These are phyloP conservation scores for Penicillium cataractarum DNA, from an alignment of 495 filamentous ascomycete genomes.

Conservation along the genomic window DNA sequence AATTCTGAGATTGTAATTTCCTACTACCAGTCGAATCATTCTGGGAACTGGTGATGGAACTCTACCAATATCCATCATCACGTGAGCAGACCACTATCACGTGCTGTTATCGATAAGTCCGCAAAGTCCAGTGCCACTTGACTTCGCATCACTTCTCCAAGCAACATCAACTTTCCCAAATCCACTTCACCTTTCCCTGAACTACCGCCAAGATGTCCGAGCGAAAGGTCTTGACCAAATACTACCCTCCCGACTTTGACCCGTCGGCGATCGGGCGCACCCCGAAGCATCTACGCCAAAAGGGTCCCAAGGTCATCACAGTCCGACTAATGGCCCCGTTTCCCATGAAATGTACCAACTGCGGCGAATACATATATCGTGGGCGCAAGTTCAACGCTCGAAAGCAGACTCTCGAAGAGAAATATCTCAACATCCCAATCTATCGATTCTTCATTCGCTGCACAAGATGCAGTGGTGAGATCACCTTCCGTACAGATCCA, in stretches of 20 bases:
- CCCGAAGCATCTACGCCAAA: constrained; percentile 59
- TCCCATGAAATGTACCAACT: constrained; percentile 85
- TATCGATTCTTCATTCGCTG: constrained; percentile 96
- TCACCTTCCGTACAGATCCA: constrained; percentile 94
- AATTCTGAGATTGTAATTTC: too few species aligned
- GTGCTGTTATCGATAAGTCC: constrained; percentile 11
- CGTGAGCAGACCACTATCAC: constrained; percentile 2
- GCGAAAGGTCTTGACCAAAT: constrained; percentile 82
- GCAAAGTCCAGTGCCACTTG: constrained; percentile 6
- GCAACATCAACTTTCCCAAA: background rate
- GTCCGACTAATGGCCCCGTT: constrained; percentile 99
- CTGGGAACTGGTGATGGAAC: too few species aligned
- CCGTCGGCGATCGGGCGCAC: constrained; percentile 78
- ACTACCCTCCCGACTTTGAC: constrained; percentile 98
- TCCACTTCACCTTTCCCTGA: background rate
- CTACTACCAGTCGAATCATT: too few species aligned
- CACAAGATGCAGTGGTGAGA: constrained; percentile 85
- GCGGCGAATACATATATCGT: constrained; percentile 96
- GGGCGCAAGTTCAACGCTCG: constrained; percentile 97
- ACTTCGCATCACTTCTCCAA: background rate
- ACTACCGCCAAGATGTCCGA: constrained; percentile 73
- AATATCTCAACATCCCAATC: constrained; percentile 86
- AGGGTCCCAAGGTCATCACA: constrained; percentile 80
- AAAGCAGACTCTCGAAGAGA: constrained; percentile 91
- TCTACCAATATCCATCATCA: background rate